phyloP scores from a whole-genome alignment of 768 basidiomycete genomes.

The Agaricus sinodeliciosus region DNA sequence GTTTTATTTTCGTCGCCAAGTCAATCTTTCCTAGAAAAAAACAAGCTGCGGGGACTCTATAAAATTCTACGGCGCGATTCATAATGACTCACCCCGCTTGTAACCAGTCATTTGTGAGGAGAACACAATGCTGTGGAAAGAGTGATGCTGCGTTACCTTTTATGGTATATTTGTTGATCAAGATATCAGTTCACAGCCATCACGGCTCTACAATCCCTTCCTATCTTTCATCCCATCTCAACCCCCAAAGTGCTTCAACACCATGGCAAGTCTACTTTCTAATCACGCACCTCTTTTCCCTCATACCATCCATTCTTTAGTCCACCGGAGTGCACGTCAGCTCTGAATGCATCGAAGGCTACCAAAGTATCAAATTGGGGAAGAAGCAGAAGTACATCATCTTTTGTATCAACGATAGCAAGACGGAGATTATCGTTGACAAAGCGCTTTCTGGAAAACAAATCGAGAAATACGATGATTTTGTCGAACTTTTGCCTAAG shows the following conservation, averaged over 20 bases:
- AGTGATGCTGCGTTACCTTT: slow-evolving; percentile 6
- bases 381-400: slow-evolving; percentile 69
- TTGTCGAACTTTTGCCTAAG: slow-evolving; percentile 69
- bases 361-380: slow-evolving; percentile 66
- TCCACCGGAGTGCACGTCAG: slow-evolving; percentile 65
- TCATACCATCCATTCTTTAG: slow-evolving; percentile 19
- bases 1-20: no score
- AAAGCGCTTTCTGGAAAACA: slow-evolving; percentile 45
- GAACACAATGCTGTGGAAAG: no score
- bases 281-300: not conserved
- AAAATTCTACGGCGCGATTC: no score
- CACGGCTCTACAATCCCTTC: slow-evolving; percentile 13
- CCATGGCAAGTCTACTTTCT: slow-evolving; percentile 20
- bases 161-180: slow-evolving; percentile 11
- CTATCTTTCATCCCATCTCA: slow-evolving; percentile 19
- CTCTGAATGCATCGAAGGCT: slow-evolving; percentile 49
- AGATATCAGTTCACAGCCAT: slow-evolving; percentile 19
- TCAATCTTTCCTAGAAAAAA: no score
- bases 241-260: slow-evolving; percentile 12
- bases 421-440: slow-evolving; percentile 72
- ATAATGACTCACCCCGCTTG: no score
- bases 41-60: slow-evolving; percentile 1
- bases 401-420: slow-evolving; percentile 54
- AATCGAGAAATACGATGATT: slow-evolving; percentile 54
- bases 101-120: no score